Base-by-base conservation (phyloP, 495 filamentous ascomycete species). In the Cercophora sp. region DNA sequence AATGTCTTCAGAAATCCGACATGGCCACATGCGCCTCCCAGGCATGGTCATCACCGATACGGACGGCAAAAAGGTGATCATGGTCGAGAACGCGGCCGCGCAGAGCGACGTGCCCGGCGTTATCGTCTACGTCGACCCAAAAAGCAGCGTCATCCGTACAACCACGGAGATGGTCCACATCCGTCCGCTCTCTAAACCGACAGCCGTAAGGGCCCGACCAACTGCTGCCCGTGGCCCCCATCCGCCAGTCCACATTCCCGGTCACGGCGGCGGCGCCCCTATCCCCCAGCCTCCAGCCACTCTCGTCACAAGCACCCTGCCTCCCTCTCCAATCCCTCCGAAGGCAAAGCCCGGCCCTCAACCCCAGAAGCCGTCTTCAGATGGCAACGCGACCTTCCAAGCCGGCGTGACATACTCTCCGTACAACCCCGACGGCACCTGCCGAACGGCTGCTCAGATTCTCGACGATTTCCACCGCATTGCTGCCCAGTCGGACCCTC, bases 361-460 rank as follows among this genome's bases (percentile, higher is more conserved):
- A 39, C 29, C 50, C 57, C 29, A 25, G 32, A 22, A 44, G 31
- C 27, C 42, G 34, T 47, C 48, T 55, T 26, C 25, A 25, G 46
- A 52, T 41, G 34, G 63, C 51, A 51, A 59, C 58, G 61, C n/a
- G n/a, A n/a, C n/a, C n/a, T n/a, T n/a, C n/a, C n/a, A n/a, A n/a
- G 70, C 70, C 42, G 87, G 85, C 11, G 76, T 93, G 16, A 79
- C 84, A 1, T 94, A 91, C 65, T 81, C 84, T 5, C 86, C 88
- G 0, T 93, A 91, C 73, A 84, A 81, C 41, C 71, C 71, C 22
- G 77, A 81, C 55, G 70, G 76, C 19, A 72, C 71, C 32, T 94
- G 89, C 79, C 91, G 89, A 56, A 70, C 71, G n/a, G 68, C 75
- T 46, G 65, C 68, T 9, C 71, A 86, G 55, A 77, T 95, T 16